A percentile compares a stretch with the other conserved stretches of the same genome.
phyloP scores from a whole-genome alignment of 1,284 basidiomycete genomes.

The Ganoderma resinaceum region DNA sequence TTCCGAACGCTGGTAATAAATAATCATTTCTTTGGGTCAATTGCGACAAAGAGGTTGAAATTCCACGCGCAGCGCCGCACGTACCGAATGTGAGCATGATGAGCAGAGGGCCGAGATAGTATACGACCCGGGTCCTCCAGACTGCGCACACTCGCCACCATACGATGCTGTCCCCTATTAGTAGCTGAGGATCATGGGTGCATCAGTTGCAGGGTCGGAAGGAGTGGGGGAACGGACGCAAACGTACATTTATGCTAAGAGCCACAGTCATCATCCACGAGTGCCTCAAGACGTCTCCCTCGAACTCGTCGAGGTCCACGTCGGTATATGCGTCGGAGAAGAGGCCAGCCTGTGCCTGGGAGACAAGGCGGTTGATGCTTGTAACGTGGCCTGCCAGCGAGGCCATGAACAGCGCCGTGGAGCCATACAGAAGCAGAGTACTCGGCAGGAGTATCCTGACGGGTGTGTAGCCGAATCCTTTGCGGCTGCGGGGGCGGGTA shows the following conservation, averaged over 20 bases:
- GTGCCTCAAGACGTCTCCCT: not conserved
- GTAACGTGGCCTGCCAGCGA: not conserved
- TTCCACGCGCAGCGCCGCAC: not conserved
- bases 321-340: not conserved
- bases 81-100: not conserved
- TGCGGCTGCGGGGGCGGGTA: not conserved
- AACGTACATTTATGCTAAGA: not conserved
- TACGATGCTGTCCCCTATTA: not conserved
- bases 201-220: not conserved
- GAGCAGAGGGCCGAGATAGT: not conserved
- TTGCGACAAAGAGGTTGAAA: too few relatives aligned
- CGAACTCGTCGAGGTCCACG: not conserved
- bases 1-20: not conserved
- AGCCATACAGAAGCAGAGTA: not conserved
- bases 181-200: not conserved
- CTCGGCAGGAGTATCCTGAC: slow-evolving; percentile 1
- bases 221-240: not conserved
- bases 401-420: too few relatives aligned
- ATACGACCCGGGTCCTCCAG: not conserved
- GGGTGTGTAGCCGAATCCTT: not conserved
- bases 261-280: slow-evolving; percentile 4
- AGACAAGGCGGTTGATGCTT: not conserved
- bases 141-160: too few relatives aligned
- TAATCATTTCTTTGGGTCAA: too few relatives aligned
- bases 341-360: not conserved